phyloP scores from a whole-genome alignment of 2,329 filamentous ascomycete species.

The Claviceps pazoutovae region DNA sequence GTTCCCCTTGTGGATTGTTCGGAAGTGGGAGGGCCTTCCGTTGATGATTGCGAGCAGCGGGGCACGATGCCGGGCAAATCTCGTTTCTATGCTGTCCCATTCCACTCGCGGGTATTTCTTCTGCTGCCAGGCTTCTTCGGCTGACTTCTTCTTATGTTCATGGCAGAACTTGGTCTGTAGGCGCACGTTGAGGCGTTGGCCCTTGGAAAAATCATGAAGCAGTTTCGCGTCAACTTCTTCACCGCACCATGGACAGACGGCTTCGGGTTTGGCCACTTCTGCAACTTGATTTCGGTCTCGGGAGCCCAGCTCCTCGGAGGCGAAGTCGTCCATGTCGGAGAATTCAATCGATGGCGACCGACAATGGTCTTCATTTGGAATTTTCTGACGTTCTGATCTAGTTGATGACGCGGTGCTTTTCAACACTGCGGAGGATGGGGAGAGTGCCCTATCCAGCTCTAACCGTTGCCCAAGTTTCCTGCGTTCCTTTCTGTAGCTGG shows the following conservation, averaged over 20 bases:
- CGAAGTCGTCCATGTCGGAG: conserved; percentile 3
- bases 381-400: conserved; percentile 2
- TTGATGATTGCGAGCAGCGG: conserved; percentile 46
- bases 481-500: background rate
- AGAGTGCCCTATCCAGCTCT: conserved; percentile 1
- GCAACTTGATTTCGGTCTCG: conserved; percentile 2
- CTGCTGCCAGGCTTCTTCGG: conserved; percentile 30
- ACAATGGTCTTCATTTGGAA: background rate
- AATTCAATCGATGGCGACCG: background rate
- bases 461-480: background rate
- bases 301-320: background rate
- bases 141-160: conserved; percentile 43
- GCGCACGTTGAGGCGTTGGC: conserved; percentile 36
- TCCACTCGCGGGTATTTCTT: conserved; percentile 57
- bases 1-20: conserved; percentile 38
- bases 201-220: conserved; percentile 37
- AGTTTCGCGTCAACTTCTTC: conserved; percentile 39
- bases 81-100: conserved; percentile 47
- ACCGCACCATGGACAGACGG: conserved; percentile 54
- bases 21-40: conserved; percentile 46
- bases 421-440: conserved; percentile 10
- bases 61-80: conserved; percentile 42
- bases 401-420: conserved; percentile 9
- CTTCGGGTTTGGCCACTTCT: conserved; percentile 4
- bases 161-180: conserved; percentile 51